A percentile compares a stretch with the other conserved stretches of the same genome.
phyloP scores from a whole-genome alignment of 2,329 filamentous ascomycete genomes.

The Aspergillus caelatus region DNA sequence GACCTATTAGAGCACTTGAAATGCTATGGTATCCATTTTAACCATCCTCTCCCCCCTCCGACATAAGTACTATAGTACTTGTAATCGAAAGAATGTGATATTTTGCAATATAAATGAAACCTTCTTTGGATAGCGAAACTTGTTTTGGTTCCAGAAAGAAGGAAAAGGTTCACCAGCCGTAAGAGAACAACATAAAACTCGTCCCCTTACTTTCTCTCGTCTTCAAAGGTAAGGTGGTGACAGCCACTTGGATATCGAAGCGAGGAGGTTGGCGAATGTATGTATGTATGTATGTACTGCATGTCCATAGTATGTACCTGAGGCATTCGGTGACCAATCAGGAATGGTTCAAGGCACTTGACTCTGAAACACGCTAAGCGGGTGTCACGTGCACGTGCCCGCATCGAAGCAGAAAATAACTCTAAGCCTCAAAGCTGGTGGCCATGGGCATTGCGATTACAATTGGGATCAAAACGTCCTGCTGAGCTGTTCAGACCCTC shows the following conservation, averaged over 20 bases:
- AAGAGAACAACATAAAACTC: not conserved
- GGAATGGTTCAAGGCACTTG: conserved; percentile 22
- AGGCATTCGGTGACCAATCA: conserved; percentile 14
- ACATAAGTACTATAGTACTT: not conserved
- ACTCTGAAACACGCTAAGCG: conserved; percentile 35
- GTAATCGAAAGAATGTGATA: not conserved
- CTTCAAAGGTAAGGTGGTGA: not conserved
- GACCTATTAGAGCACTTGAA: not conserved
- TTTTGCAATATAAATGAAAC: not conserved
- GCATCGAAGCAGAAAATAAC: conserved; percentile 18
- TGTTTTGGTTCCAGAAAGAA: not conserved
- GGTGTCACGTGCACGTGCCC: conserved; percentile 26
- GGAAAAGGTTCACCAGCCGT: not conserved
- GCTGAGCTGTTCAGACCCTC: not conserved
- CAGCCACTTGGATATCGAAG: not conserved
- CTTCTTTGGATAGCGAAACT: not conserved
- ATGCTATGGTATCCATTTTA: not conserved
- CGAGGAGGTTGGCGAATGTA: not conserved
- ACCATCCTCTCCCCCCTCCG: not conserved
- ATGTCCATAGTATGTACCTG: not conserved
- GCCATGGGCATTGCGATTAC: not conserved
- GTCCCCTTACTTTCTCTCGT: not conserved
- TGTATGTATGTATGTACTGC: not conserved
- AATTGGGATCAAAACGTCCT: not conserved
- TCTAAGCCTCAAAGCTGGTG: conserved; percentile 15